Conservation (phyloP, 2,329 filamentous ascomycete species). For the Coniella vitis region DNA sequence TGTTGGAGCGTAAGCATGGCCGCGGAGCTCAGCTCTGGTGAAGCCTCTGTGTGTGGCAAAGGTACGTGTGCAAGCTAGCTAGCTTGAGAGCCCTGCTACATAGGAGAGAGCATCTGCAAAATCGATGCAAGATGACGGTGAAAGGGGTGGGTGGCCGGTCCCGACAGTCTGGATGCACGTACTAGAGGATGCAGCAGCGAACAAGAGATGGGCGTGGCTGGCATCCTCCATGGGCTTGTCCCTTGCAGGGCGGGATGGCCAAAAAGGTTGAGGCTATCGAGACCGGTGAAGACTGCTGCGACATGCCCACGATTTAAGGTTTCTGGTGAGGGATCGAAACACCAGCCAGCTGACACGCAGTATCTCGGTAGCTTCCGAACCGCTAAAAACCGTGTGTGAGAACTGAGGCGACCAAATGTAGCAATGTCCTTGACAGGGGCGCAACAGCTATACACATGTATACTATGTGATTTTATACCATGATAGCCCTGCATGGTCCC, state of each 20-base stretch:
- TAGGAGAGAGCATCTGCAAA: constrained; percentile 8
- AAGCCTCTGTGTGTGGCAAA: too few species aligned
- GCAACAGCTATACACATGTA: too few species aligned
- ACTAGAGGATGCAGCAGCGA: constrained; percentile 7
- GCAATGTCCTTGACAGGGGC: not conserved
- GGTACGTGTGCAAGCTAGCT: too few species aligned
- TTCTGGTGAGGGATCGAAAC: constrained; percentile 5
- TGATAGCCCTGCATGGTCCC: too few species aligned
- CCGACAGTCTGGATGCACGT: constrained; percentile 11
- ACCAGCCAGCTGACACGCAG: not conserved
- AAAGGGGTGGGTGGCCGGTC: constrained; percentile 4
- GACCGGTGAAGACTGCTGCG: constrained; percentile 11
- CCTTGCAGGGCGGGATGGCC: constrained; percentile 13
- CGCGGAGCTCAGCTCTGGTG: too few species aligned
- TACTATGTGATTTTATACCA: too few species aligned
- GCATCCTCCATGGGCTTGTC: not conserved
- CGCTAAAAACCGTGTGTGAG: not conserved
- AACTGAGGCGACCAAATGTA: not conserved
- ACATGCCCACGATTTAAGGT: constrained; percentile 4
- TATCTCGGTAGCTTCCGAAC: constrained; percentile 13
- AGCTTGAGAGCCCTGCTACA: too few species aligned
- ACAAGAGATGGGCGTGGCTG: constrained; percentile 13
- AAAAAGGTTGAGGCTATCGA: constrained; percentile 11
- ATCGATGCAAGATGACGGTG: not conserved
- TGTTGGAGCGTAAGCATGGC: too few species aligned